phyloP scores from a whole-genome alignment of 805 yeast species.

The Candida nitratophila region DNA sequence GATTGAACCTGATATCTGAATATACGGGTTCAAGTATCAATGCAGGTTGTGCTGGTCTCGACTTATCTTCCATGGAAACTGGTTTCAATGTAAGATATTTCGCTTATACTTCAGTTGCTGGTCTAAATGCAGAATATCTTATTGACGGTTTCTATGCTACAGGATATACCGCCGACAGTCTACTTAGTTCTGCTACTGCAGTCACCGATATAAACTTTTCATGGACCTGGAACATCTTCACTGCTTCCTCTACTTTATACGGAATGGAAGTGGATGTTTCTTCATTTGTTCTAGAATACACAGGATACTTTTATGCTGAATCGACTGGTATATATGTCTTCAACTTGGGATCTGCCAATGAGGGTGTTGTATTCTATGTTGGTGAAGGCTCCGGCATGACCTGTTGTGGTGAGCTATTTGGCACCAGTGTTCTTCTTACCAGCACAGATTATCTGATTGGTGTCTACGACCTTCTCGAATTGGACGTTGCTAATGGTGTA shows the following conservation, averaged over 20 bases:
- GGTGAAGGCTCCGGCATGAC: background rate
- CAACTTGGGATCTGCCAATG: background rate
- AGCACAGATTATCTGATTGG: background rate
- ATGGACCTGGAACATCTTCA: background rate
- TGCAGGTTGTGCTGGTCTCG: background rate
- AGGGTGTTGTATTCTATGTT: background rate
- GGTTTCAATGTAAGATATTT: background rate
- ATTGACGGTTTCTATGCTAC: background rate
- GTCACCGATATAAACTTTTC: background rate
- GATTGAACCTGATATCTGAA: background rate
- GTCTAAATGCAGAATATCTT: background rate
- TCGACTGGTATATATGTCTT: background rate
- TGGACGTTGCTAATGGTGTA: background rate
- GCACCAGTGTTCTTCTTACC: too few species aligned
- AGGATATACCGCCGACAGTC: background rate
- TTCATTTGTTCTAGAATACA: background rate
- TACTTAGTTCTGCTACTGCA: background rate
- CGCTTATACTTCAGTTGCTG: background rate
- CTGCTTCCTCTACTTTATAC: background rate
- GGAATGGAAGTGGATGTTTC: background rate
- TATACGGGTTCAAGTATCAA: background rate
- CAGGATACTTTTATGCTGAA: slow-evolving; percentile 1
- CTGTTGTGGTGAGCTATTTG: background rate
- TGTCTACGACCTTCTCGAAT: background rate
- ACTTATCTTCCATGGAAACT: background rate